Conservation (phyloP, 257 asterid genomes). For the Solanum bulbocastanum region DNA sequence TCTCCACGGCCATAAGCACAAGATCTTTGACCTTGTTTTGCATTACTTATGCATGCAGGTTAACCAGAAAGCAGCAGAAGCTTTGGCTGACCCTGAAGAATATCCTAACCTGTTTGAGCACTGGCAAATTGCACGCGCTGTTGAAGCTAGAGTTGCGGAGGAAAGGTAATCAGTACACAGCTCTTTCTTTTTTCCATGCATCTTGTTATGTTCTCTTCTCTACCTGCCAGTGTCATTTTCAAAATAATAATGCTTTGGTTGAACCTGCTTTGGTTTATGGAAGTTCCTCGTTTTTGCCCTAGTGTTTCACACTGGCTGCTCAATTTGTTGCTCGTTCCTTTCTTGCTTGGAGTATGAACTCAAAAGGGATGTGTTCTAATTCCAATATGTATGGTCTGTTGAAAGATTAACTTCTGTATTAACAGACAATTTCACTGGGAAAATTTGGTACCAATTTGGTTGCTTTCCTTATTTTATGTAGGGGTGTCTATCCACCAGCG, state of each 20-base stretch:
- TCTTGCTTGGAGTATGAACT: background rate
- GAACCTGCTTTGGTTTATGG: background rate
- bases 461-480: slow-evolving; percentile 25
- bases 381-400: background rate
- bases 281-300: background rate
- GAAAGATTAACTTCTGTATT: background rate
- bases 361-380: background rate
- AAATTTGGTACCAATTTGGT: background rate
- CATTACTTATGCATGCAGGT: slow-evolving; percentile 30
- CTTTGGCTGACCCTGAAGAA: slow-evolving; percentile 91
- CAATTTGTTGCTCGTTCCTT: slow-evolving; percentile 2
- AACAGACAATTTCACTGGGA: background rate
- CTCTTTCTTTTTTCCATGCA: background rate
- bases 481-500: slow-evolving; percentile 68
- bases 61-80: slow-evolving; percentile 87
- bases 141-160: slow-evolving; percentile 59
- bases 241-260: slow-evolving; percentile 1
- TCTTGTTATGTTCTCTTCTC: background rate
- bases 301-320: background rate
- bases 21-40: background rate
- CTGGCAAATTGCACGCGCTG: slow-evolving; percentile 86
- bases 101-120: slow-evolving; percentile 84
- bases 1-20: background rate
- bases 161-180: slow-evolving; percentile 17
- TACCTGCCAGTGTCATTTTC: background rate